These are phyloP conservation scores for Teratosphaeria viscida DNA, from an alignment of 2,329 filamentous ascomycete genomes.

Conservation along the genomic window DNA sequence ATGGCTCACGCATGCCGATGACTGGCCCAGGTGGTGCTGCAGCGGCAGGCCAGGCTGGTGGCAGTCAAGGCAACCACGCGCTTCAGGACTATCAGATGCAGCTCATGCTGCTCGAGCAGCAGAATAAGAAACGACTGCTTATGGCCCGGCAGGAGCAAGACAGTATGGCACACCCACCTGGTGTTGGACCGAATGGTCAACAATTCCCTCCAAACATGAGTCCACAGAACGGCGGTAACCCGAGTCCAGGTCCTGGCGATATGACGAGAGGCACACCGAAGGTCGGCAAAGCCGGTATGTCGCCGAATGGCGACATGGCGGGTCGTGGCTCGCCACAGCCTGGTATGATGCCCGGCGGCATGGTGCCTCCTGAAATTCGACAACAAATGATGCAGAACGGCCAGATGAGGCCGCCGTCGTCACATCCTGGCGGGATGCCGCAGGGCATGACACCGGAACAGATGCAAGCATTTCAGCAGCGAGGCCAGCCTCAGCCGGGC, in stretches of 20 bases:
- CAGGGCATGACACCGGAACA: conserved; percentile 26
- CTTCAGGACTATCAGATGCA: conserved; percentile 86
- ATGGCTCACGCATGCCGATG: neutral
- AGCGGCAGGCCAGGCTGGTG: conserved; percentile 23
- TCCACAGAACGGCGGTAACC: conserved; percentile 55
- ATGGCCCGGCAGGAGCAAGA: conserved; percentile 77
- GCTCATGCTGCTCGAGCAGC: conserved; percentile 74
- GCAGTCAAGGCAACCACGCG: conserved; percentile 60
- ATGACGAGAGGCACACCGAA: conserved; percentile 71
- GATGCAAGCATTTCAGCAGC: conserved; percentile 28
- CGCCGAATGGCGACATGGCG: conserved; percentile 59
- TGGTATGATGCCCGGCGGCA: conserved; percentile 44
- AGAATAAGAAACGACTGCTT: conserved; percentile 76
- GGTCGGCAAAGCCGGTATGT: conserved; percentile 57
- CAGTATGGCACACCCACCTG: conserved; percentile 44
- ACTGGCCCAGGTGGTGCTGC: conserved; percentile 5
- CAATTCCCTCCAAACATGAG: conserved; percentile 45
- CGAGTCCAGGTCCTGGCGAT: conserved; percentile 67
- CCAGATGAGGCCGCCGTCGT: conserved; percentile 42
- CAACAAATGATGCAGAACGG: conserved; percentile 35
- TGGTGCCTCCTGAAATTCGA: conserved; percentile 21
- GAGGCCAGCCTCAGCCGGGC: conserved; percentile 38
- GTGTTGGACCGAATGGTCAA: conserved; percentile 30
- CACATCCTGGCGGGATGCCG: conserved; percentile 43
- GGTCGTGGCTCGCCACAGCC: conserved; percentile 51